These are phyloP conservation scores for Gracilariopsis chorda DNA, from an alignment of 23 red algal genomes.

Conservation along the genomic window DNA sequence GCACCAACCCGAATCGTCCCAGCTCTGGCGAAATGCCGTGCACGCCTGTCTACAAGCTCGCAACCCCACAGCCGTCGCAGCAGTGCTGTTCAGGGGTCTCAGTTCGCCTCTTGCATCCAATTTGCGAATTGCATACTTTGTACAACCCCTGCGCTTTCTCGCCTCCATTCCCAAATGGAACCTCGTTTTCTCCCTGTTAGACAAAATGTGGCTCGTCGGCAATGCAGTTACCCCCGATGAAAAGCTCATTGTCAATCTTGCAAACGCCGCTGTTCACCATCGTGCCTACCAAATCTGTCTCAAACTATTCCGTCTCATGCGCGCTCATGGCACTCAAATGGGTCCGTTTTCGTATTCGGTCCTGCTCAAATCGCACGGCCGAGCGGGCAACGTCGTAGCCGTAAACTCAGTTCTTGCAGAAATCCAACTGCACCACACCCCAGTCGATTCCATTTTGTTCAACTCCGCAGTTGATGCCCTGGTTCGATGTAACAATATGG, in stretches of 20 bases:
- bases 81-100: neutral
- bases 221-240: conserved; percentile 21
- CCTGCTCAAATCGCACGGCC: conserved; percentile 39
- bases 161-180: neutral
- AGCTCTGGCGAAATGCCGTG: neutral
- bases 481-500: conserved; percentile 2
- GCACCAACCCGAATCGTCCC: neutral
- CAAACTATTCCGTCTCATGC: conserved; percentile 2
- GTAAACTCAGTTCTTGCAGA: conserved; percentile 5
- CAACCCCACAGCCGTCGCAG: neutral
- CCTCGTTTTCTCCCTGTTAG: neutral
- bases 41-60: neutral
- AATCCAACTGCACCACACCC: neutral
- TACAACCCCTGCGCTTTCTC: neutral
- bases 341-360: conserved; percentile 23
- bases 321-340: neutral
- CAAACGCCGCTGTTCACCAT: conserved; percentile 22
- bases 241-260: conserved; percentile 23
- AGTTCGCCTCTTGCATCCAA: neutral
- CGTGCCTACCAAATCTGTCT: neutral
- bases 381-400: conserved; percentile 10
- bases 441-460: conserved; percentile 19
- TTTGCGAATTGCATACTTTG: neutral
- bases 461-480: conserved; percentile 56
- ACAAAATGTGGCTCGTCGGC: neutral